phyloP scores from a whole-genome alignment of 2,329 filamentous ascomycete species.

The Lasiodiplodia gonubiensis region DNA sequence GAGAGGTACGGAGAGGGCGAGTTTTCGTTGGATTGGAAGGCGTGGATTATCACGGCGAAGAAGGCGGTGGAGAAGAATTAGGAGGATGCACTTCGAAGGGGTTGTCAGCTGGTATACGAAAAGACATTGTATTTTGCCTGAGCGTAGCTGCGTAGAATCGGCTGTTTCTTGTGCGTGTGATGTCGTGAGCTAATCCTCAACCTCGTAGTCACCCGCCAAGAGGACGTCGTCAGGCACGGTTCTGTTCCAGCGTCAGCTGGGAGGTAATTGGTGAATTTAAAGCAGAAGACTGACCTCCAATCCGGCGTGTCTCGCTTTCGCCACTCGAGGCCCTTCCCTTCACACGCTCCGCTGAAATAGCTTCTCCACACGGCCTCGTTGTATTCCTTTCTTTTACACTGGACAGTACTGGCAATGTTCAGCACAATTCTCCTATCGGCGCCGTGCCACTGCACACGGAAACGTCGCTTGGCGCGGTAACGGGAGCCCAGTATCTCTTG shows the following conservation, averaged over 20 bases:
- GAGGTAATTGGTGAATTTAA: too few species aligned
- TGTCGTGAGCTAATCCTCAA: neutral
- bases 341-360: neutral
- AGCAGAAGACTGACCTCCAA: too few species aligned
- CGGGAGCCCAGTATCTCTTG: neutral
- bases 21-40: constrained; percentile 4
- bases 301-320: neutral
- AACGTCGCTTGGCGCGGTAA: neutral
- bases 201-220: neutral
- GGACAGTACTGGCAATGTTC: neutral
- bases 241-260: neutral
- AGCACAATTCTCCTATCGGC: neutral
- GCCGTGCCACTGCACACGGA: constrained; percentile 8
- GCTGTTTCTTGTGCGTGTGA: neutral
- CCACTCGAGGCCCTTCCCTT: neutral
- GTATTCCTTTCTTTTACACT: neutral
- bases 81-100: neutral
- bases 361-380: neutral
- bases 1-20: constrained; percentile 21
- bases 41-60: constrained; percentile 16
- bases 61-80: neutral
- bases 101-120: neutral
- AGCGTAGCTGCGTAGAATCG: neutral
- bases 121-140: neutral
- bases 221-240: neutral